Evolutionary conservation across 768 basidiomycete genomes (phyloP).

Genomic region (Agrocybe pediades): DNA sequence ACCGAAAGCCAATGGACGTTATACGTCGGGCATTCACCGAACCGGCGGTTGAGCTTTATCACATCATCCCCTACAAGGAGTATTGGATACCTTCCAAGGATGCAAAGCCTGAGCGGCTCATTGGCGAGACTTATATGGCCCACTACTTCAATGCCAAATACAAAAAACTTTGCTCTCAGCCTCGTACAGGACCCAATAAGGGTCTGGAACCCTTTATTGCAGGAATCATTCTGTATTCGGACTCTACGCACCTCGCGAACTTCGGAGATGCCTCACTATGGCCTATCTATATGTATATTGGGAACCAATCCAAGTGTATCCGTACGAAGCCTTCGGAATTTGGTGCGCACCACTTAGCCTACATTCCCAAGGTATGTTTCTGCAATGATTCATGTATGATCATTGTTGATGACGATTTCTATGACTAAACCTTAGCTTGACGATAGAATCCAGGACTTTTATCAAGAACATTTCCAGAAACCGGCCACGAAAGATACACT

Average conservation of each 20-base stretch:
- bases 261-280: slow-evolving; percentile 38
- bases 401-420: no score
- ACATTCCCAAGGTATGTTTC: slow-evolving; percentile 34
- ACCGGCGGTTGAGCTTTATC: slow-evolving; percentile 8
- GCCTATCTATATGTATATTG: slow-evolving; percentile 42
- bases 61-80: slow-evolving; percentile 28
- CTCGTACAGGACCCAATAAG: slow-evolving; percentile 9
- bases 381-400: not conserved
- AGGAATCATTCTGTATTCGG: slow-evolving; percentile 33
- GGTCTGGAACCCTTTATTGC: slow-evolving; percentile 26
- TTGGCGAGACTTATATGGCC: slow-evolving; percentile 20
- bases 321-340: slow-evolving; percentile 26
- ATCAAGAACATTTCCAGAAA: slow-evolving; percentile 9
- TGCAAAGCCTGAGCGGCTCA: slow-evolving; percentile 8
- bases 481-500: slow-evolving; percentile 8
- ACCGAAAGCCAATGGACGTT: slow-evolving; percentile 9
- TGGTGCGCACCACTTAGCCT: slow-evolving; percentile 39
- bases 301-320: slow-evolving; percentile 39
- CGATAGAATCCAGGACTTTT: slow-evolving; percentile 20
- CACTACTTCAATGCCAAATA: slow-evolving; percentile 20
- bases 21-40: slow-evolving; percentile 14
- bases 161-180: slow-evolving; percentile 9
- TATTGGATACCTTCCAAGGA: slow-evolving; percentile 16
- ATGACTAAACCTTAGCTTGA: no score
- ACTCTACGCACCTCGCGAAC: slow-evolving; percentile 34